Conservation (phyloP, 106 monocot species). For the Phalaenopsis aphrodite region DNA sequence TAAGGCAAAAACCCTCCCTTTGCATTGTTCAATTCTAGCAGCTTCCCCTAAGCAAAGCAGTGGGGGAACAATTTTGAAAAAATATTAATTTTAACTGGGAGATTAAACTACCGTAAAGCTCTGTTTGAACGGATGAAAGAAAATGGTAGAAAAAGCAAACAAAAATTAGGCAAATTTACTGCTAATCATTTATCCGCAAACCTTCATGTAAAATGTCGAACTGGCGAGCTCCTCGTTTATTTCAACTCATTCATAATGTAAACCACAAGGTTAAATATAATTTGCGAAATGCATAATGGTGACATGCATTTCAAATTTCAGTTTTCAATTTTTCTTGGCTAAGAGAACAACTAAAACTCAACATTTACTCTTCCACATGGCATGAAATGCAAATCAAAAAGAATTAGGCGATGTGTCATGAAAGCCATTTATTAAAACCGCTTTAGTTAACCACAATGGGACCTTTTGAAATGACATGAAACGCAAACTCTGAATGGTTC, state of each 20-base stretch:
- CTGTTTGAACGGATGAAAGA: not conserved
- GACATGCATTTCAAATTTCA: not conserved
- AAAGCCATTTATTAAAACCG: not conserved
- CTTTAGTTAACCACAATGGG: not conserved
- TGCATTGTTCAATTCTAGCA: slow-evolving; percentile 70
- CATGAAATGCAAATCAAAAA: not conserved
- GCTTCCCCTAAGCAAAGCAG: slow-evolving; percentile 42
- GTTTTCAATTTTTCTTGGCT: not conserved
- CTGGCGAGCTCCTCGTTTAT: not conserved
- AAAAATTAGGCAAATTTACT: not conserved
- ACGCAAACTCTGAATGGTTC: not conserved
- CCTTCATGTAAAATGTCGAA: not conserved
- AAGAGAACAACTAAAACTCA: not conserved
- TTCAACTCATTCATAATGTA: not conserved
- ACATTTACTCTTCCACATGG: not conserved
- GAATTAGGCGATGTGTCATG: not conserved
- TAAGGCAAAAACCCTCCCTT: slow-evolving; percentile 68
- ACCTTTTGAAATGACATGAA: no score
- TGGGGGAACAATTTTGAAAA: not conserved
- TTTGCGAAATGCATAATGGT: not conserved
- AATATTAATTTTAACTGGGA: not conserved
- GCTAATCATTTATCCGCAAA: not conserved
- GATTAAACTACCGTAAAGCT: not conserved
- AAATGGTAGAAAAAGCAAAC: not conserved
- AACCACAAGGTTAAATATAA: not conserved